These are phyloP conservation scores for Cladobotryum mycophilum DNA, from an alignment of 2,329 filamentous ascomycete genomes.

Conservation along the genomic window DNA sequence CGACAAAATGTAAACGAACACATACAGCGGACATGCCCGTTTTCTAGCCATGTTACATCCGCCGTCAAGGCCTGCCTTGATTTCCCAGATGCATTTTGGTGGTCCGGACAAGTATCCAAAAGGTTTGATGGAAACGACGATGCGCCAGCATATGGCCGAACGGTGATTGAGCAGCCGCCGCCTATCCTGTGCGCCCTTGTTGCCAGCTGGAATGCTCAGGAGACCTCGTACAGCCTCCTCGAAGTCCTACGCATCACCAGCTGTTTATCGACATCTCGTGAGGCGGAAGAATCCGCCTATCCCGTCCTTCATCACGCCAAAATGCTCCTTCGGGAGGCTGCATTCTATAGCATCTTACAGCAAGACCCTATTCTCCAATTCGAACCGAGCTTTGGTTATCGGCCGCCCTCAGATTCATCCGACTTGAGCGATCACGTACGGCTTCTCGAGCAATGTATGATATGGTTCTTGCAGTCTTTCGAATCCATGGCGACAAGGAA, in stretches of 20 bases:
- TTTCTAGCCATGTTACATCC: slow-evolving; percentile 33
- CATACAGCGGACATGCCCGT: slow-evolving; percentile 40
- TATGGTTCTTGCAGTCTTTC: slow-evolving; percentile 47
- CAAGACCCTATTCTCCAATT: slow-evolving; percentile 37
- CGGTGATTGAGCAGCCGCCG: slow-evolving; percentile 36
- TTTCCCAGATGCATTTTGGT: slow-evolving; percentile 53
- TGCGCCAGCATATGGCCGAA: slow-evolving; percentile 18
- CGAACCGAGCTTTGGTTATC: slow-evolving; percentile 18
- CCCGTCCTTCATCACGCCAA: slow-evolving; percentile 50
- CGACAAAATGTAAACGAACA: slow-evolving; percentile 47
- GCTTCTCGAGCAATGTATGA: slow-evolving; percentile 44
- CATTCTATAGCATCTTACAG: slow-evolving; percentile 49
- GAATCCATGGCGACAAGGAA: slow-evolving; percentile 38
- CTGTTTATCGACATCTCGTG: slow-evolving; percentile 41
- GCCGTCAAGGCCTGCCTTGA: slow-evolving; percentile 42
- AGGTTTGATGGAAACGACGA: slow-evolving; percentile 17
- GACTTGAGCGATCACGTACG: slow-evolving; percentile 42
- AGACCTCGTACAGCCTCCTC: slow-evolving; percentile 45
- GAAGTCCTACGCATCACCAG: slow-evolving; percentile 46
- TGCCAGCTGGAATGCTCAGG: slow-evolving; percentile 45
- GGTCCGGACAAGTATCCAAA: slow-evolving; percentile 44
- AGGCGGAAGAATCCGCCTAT: slow-evolving; percentile 41
- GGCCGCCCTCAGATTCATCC: slow-evolving; percentile 33
- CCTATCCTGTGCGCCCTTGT: slow-evolving; percentile 46
- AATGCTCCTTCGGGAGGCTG: slow-evolving; percentile 46